Evolutionary conservation across 148 eudicot genomes (phyloP), one percentile per base, ranked within the genome.

Genomic region (Spergularia marina): DNA sequence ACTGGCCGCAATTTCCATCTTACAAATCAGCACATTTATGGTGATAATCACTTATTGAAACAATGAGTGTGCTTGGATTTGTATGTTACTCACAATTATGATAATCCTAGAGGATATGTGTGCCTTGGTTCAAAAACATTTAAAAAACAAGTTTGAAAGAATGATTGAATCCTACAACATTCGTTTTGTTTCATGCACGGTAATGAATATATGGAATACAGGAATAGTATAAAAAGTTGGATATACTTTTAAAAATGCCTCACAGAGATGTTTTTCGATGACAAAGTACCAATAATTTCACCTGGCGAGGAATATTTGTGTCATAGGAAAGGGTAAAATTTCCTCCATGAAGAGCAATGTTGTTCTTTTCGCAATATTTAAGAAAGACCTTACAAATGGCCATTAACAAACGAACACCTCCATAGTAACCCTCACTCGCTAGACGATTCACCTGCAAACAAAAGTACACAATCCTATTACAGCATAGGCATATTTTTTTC

Each of bases 241-340:
- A 34, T 15, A 40, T 30, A 62, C 30, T 62, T 21, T 62, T 44
- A 62, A 23, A 13, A 17, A 41, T 44, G 34, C 53, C 15, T 66
- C 52, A 40, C 53, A 66, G 18, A 66, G 15, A 66, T 10, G 18
- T 56, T 21, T 51, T 7, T 14, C 44, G 2, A 70, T 30, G 21
- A 53, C 7, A 68, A 61, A 55, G 39, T n/a, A 58, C 34, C 14
- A 25, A 25, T 30, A 49, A 7, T 65, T 9, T 76, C 68, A 91
- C 99, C 99, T 95, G 99, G 36, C 97, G 94, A 82, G 99, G 99
- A 74, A 95, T 95, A 77, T 88, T 92, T 34, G 98, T 92, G 20
- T 95, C 99, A 53, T 95, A 92, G 6, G 99, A 95, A 21, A 95
- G 81, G 36, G 89, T 87, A 55, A 95, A 95, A 60, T 89, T 92